Conservation (phyloP, 305 asterid genomes). For the Fraxinus albicans region DNA sequence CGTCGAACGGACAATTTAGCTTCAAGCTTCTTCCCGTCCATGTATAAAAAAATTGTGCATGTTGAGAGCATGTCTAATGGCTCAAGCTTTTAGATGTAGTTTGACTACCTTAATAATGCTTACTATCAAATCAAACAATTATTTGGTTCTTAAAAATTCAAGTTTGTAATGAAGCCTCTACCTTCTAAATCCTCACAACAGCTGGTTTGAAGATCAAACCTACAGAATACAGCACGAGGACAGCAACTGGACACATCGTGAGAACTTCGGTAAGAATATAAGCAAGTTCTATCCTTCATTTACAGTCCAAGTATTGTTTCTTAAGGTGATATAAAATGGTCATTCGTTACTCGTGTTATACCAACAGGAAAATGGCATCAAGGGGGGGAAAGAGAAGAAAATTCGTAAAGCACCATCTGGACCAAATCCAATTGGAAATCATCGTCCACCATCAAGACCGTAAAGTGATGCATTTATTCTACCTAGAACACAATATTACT, state of each 20-base stretch:
- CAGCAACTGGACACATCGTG: conserved; percentile 23
- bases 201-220: conserved; percentile 27
- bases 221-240: conserved; percentile 22
- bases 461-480: conserved; percentile 12
- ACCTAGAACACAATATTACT: background rate
- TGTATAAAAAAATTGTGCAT: background rate
- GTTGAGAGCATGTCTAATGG: background rate
- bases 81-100: background rate
- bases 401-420: conserved; percentile 38
- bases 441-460: conserved; percentile 34
- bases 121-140: background rate
- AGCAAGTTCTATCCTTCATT: background rate
- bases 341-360: background rate
- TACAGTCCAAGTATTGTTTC: background rate
- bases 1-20: background rate
- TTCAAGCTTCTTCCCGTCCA: background rate
- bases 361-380: conserved; percentile 25
- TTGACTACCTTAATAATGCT: background rate
- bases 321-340: background rate
- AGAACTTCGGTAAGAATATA: conserved; percentile 22
- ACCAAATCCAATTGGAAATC: conserved; percentile 43
- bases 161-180: background rate
- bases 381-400: conserved; percentile 8
- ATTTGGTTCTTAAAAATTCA: background rate
- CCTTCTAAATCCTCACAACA: conserved; percentile 22